phyloP scores from a whole-genome alignment of 495 filamentous ascomycete species.

The Glarea lozoyensis region DNA sequence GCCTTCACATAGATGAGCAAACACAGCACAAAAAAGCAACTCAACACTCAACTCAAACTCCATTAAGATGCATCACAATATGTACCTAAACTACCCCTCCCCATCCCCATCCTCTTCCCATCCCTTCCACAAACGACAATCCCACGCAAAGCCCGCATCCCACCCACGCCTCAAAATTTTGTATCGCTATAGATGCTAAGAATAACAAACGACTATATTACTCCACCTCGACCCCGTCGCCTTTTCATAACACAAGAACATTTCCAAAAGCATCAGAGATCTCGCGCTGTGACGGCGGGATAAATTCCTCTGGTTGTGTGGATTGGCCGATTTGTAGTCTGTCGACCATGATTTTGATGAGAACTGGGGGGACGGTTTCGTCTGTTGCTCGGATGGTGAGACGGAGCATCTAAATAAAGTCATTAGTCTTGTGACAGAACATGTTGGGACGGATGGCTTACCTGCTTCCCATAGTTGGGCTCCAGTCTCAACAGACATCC shows the following conservation, averaged over 20 bases:
- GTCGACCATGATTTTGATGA: slow-evolving; percentile 83
- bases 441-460: slow-evolving; percentile 28
- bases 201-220: no score
- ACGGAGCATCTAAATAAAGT: slow-evolving; percentile 74
- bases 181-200: no score
- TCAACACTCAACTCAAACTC: no score
- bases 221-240: not conserved
- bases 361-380: slow-evolving; percentile 68
- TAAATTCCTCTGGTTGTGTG: slow-evolving; percentile 24
- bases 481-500: slow-evolving; percentile 90
- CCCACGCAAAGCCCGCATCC: no score
- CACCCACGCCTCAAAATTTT: no score
- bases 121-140: no score
- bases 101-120: no score
- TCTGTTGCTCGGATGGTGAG: slow-evolving; percentile 92
- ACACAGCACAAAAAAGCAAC: no score
- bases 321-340: slow-evolving; percentile 47
- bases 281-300: slow-evolving; percentile 13
- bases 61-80: no score
- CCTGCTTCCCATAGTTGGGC: slow-evolving; percentile 86
- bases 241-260: slow-evolving; percentile 19
- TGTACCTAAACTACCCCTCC: no score
- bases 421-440: slow-evolving; percentile 1
- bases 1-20: no score
- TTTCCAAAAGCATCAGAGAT: slow-evolving; percentile 21